Evolutionary conservation across 179 eudicot species (phyloP).

Genomic region (Beta corolliflora): DNA sequence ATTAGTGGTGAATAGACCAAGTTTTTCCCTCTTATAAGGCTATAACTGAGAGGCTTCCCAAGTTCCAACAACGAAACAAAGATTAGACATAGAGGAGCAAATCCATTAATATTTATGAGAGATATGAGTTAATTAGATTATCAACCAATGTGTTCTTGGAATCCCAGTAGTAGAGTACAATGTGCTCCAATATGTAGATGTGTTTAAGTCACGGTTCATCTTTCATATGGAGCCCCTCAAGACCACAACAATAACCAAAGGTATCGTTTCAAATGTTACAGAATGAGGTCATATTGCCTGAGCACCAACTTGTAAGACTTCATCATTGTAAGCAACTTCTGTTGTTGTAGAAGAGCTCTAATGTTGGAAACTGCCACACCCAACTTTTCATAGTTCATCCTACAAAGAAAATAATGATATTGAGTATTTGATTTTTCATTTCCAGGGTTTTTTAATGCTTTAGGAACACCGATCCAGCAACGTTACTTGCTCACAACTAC

Average conservation of each 20-base stretch:
- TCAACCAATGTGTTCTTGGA: background rate
- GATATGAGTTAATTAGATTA: no score
- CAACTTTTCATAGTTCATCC: conserved; percentile 37
- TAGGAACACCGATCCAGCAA: background rate
- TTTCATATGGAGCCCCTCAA: background rate
- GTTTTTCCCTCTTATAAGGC: no score
- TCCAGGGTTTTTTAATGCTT: no score
- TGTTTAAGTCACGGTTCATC: no score
- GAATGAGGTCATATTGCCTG: background rate
- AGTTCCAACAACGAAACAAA: no score
- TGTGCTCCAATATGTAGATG: background rate
- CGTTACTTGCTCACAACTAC: no score
- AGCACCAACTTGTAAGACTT: background rate
- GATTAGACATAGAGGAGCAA: no score
- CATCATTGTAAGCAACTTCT: background rate
- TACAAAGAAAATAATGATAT: conserved; percentile 5
- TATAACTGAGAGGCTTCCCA: no score
- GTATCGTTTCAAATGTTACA: background rate
- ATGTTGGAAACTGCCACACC: background rate
- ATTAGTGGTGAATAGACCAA: no score
- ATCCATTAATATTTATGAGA: no score
- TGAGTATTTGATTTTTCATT: background rate
- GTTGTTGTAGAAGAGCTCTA: background rate
- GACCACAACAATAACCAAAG: conserved; percentile 11
- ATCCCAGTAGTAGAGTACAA: background rate